Conservation (phyloP, 2,329 filamentous ascomycete species). For the Penicillium corylophilum region DNA sequence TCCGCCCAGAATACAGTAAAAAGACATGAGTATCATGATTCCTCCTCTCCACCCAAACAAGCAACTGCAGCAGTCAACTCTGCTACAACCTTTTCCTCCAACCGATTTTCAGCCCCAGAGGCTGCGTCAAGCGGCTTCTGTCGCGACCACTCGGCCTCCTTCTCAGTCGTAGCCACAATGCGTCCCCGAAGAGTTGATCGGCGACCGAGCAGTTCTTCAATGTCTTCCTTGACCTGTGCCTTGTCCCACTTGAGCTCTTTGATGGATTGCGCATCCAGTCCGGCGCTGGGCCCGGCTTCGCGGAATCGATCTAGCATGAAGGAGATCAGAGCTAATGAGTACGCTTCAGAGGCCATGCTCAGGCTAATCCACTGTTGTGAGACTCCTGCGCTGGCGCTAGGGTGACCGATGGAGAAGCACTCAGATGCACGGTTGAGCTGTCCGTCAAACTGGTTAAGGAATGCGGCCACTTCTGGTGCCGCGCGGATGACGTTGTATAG, state of each 20-base stretch:
- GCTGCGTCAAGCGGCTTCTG: slow-evolving; percentile 42
- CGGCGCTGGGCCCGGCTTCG: slow-evolving; percentile 61
- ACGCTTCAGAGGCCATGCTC: slow-evolving; percentile 71
- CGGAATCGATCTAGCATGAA: slow-evolving; percentile 68
- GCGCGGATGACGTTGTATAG: slow-evolving; percentile 77
- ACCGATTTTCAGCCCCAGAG: slow-evolving; percentile 57
- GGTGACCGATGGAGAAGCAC: slow-evolving; percentile 59
- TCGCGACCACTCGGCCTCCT: slow-evolving; percentile 64
- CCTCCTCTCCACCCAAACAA: slow-evolving; percentile 43
- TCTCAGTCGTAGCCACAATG: slow-evolving; percentile 69
- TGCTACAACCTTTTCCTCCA: slow-evolving; percentile 73
- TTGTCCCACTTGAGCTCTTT: slow-evolving; percentile 74
- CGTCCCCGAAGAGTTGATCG: slow-evolving; percentile 68
- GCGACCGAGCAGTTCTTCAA: slow-evolving; percentile 76
- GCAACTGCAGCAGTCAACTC: slow-evolving; percentile 60
- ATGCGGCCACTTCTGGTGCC: slow-evolving; percentile 78
- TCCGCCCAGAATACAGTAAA: slow-evolving; percentile 14
- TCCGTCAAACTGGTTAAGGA: slow-evolving; percentile 84
- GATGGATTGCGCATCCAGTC: slow-evolving; percentile 62
- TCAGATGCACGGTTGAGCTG: slow-evolving; percentile 72
- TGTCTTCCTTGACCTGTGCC: slow-evolving; percentile 70
- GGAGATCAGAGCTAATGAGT: slow-evolving; percentile 74
- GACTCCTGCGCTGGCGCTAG: slow-evolving; percentile 45
- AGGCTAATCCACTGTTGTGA: slow-evolving; percentile 67
- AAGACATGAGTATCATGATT: slow-evolving; percentile 26